Evolutionary conservation across 1,284 basidiomycete genomes (phyloP), one percentile per base, ranked within the genome.

Genomic region (Malassezia brasiliensis): DNA sequence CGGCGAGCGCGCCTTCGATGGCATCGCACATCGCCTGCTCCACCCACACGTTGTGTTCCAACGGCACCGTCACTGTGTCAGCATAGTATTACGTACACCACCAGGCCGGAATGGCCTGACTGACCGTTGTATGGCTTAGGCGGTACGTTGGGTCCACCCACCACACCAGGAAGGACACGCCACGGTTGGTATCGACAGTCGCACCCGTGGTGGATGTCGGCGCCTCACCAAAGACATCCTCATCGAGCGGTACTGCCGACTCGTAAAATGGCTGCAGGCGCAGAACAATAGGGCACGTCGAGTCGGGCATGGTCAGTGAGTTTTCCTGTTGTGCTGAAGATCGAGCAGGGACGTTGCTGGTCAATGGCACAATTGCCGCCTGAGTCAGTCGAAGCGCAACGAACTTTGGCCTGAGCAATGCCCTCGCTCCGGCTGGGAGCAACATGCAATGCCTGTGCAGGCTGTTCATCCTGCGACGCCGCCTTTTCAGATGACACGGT

Each of bases 281-380:
- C 48, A 98, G 81, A 76, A 90, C 96, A 47, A 98, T 83, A 50
- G 90, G 85, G 39, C 90, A 88, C 57, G 87, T 87, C 4, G 48
- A 45, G 5, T 25, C 35, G 14, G 42, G 42, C 6, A 45, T 25
- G 5, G 25, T 45, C 6, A 45, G 10, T 19, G 5, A 2, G 19
- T 14, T 20, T n/a, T 45, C 20, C 15, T 28, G 32, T 7, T 7
- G n/a, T 25, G 8, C 32, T 14, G 22, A 1, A 5, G 42, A n/a
- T 1, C 22, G 20, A 11, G 22, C 8, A 4, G 42, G 32, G 22
- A 32, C 25, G 42, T 6, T 10, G 2, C 20, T 14, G 9, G 32
- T 9, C 10, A 45, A 19, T 2, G 42, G 42, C n/a, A 11, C 42
- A 31, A 45, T 28, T 9, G 42, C 42, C 19, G 42, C 42, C 42